Percentiles rank a stretch among this genome's conserved stretches.
Conservation (phyloP, 2,329 filamentous ascomycete species). For the Endocalyx cinctus region DNA sequence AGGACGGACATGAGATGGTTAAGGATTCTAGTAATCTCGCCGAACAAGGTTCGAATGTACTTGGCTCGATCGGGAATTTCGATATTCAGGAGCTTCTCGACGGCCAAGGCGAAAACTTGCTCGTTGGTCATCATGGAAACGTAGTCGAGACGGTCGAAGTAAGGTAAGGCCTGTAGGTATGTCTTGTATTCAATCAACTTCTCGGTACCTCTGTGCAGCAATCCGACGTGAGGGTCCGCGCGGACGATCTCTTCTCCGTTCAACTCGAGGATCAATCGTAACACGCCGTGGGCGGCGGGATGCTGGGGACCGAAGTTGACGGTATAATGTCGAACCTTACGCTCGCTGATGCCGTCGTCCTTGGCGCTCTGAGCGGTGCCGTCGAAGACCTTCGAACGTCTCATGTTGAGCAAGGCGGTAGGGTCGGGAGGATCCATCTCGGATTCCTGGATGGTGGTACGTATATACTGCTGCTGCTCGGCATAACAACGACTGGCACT, state of each 20-base stretch:
- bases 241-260: slow-evolving; percentile 97
- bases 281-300: slow-evolving; percentile 94
- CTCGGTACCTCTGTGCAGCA: slow-evolving; percentile 95
- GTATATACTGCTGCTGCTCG: slow-evolving; percentile 51
- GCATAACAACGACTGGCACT: slow-evolving; percentile 58
- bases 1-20: slow-evolving; percentile 98
- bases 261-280: slow-evolving; percentile 94
- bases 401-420: slow-evolving; percentile 43
- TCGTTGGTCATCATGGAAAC: slow-evolving; percentile 99
- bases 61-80: slow-evolving; percentile 95
- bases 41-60: slow-evolving; percentile 94
- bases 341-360: slow-evolving; percentile 48
- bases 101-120: slow-evolving; percentile 91
- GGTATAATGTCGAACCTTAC: slow-evolving; percentile 97
- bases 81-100: slow-evolving; percentile 96
- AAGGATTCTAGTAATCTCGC: slow-evolving; percentile 85
- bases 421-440: slow-evolving; percentile 58
- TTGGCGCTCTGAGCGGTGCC: slow-evolving; percentile 40
- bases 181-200: slow-evolving; percentile 99
- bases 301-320: slow-evolving; percentile 99
- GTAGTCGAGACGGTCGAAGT: slow-evolving; percentile 98
- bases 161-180: slow-evolving; percentile 94
- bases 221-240: slow-evolving; percentile 91
- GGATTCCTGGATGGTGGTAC: slow-evolving; percentile 60
- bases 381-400: slow-evolving; percentile 37